Conservation (phyloP, 805 yeast species). For the Debaryomyces hansenii region DNA sequence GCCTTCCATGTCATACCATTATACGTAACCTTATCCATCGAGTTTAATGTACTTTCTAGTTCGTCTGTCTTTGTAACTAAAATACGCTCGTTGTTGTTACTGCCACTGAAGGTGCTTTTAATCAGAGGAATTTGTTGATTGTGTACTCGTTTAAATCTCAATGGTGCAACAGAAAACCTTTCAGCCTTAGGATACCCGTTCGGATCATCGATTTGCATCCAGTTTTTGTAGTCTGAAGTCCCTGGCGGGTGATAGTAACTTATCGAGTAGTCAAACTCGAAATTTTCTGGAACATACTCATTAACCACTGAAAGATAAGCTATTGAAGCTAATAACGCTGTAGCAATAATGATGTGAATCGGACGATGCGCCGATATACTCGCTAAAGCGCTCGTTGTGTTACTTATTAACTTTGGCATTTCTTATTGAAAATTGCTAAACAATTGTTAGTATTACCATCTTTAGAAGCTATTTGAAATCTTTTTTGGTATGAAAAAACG, state of each 20-base stretch:
- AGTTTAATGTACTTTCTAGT: constrained; percentile 21
- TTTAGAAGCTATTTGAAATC: neutral
- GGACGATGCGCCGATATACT: constrained; percentile 75
- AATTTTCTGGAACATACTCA: constrained; percentile 54
- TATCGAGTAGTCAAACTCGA: constrained; percentile 21
- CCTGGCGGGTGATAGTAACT: constrained; percentile 39
- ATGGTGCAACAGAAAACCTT: constrained; percentile 53
- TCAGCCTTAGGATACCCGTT: constrained; percentile 42
- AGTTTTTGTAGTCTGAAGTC: constrained; percentile 33
- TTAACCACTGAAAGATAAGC: constrained; percentile 77
- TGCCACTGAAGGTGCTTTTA: constrained; percentile 38
- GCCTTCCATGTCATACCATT: constrained; percentile 61
- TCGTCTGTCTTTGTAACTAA: constrained; percentile 34
- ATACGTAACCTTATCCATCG: constrained; percentile 23
- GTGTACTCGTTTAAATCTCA: constrained; percentile 52
- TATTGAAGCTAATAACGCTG: constrained; percentile 73
- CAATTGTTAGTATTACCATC: neutral
- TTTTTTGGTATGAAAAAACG: no score
- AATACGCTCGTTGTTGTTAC: constrained; percentile 43
- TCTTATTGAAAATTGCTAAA: constrained; percentile 3
- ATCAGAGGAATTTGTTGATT: constrained; percentile 42
- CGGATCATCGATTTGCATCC: constrained; percentile 50
- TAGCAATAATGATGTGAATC: constrained; percentile 75
- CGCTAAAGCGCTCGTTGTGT: constrained; percentile 44
- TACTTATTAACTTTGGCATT: constrained; percentile 32